Evolutionary conservation across 2,329 filamentous ascomycete species (phyloP), one percentile per base, ranked within the genome.

Genomic region (Colletotrichum trifolii): DNA sequence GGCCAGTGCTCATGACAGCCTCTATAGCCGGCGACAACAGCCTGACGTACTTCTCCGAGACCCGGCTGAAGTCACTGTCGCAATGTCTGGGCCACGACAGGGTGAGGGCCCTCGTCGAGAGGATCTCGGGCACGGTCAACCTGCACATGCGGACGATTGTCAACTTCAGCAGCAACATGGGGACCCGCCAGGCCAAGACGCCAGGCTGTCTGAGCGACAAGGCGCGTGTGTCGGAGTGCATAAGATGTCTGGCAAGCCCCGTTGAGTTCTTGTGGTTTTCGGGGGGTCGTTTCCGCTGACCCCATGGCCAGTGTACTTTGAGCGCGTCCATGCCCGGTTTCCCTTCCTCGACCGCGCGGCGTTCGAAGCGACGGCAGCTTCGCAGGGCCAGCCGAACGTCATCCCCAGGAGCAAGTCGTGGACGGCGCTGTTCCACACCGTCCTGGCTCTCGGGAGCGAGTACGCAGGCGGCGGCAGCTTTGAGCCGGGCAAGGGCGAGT

Each of bases 271-370:
- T 17, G 6, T 7, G 15, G 15, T 15, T 43, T 43, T 12, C 6
- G 9, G 5, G 5, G 9, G 8, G 1, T 6, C n/a, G 5, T 10
- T 25, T 17, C 9, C 7, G 15, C 55, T 54, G 7, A 60, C 33
- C 10, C 2, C 25, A 25, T 10, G 4, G 11, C 71, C 2, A 78
- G 77, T 73, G 11, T 79, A 78, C 57, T 79, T 79, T 54, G 63
- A 71, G 5, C 70, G 76, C 17, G 53, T 78, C 2, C 77, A 79
- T 59, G 75, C 75, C 4, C 57, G 78, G 0, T 77, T 78, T 60
- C 76, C 78, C 2, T 78, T 79, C 57, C 69, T 79, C 5, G 72
- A 77, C 50, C 67, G 68, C 43, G 45, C 48, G 0, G 48, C 49
- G 8, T 68, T 68, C 4, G 62, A 66, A 8, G 34, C 38, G 8